Evolutionary conservation across 192 early-diverging fungal genomes (phyloP).

Genomic region (Thamnidium elegans): DNA sequence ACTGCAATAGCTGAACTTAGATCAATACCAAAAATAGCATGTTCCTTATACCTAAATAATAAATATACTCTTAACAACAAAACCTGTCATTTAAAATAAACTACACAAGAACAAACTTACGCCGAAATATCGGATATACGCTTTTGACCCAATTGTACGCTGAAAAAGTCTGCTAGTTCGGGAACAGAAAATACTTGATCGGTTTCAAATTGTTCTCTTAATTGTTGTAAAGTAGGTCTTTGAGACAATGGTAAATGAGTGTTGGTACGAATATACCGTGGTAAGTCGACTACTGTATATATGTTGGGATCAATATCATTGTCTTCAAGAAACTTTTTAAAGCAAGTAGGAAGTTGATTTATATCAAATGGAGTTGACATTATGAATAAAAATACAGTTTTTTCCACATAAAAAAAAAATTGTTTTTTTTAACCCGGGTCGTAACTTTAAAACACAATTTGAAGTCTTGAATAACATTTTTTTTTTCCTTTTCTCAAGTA

Average conservation of each 20-base stretch:
- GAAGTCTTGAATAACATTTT: too few species aligned
- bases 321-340: conserved; percentile 62
- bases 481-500: too few species aligned
- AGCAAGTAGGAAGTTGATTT: conserved; percentile 53
- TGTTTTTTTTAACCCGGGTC: too few species aligned
- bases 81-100: conserved; percentile 48
- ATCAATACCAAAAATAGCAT: conserved; percentile 60
- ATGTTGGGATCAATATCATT: conserved; percentile 69
- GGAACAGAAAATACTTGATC: conserved; percentile 40
- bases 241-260: conserved; percentile 32
- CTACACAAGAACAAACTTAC: conserved; percentile 35
- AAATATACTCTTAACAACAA: background rate
- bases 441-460: too few species aligned
- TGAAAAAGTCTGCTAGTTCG: conserved; percentile 62
- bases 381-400: too few species aligned
- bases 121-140: conserved; percentile 50
- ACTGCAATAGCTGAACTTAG: conserved; percentile 85
- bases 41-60: conserved; percentile 27
- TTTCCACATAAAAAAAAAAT: too few species aligned
- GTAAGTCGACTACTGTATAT: conserved; percentile 59
- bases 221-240: conserved; percentile 39
- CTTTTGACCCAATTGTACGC: conserved; percentile 36
- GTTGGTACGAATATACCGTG: conserved; percentile 77
- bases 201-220: conserved; percentile 48
- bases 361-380: conserved; percentile 14